Base-by-base conservation (phyloP, 768 basidiomycete genomes). In the Pholiota conissans region DNA sequence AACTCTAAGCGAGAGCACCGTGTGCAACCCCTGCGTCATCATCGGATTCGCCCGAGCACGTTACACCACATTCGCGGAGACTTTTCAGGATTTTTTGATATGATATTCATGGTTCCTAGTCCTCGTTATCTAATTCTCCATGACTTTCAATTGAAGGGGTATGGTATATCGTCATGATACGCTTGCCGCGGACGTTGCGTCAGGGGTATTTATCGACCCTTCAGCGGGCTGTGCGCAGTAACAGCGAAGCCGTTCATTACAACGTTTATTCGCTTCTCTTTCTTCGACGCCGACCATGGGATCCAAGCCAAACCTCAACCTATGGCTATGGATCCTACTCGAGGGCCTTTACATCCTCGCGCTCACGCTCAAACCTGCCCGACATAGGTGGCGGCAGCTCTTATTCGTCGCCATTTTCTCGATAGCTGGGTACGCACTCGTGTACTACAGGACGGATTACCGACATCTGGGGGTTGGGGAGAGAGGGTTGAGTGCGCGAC, bases 361-460 rank as follows among this genome's bases (percentile, higher is more conserved):
- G 8, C 59, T 56, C 35, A 52, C 64, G 4, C 47, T 64, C 56
- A 61, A 60, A 50, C 61, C 61, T 2, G 57, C 58, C 1, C 20
- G 40, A n/a, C 47, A 26, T 1, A 57, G 46, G 5, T 42, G 59
- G 14, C 59, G 66, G 22, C 59, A 52, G 30, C 30, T 58, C 0
- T 48, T 66, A 8, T 69, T 61, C 56, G 2, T 58, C 18, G 40
- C 55, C 14, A 56, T 59, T 14, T 22, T 50, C 3, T 27, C 45
- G 18, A 55, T 64, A 32, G 51, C 49, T 14, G 18, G 55, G n/a
- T 59, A 61, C 39, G 52, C 53, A 11, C 48, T 56, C 5, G 30
- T 57, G 27, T 67, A 47, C 59, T 58, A 58, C 42, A 56, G 18
- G 40, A 60, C 48, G 61, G 57, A 60, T 18, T 26, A 61, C 35